Evolutionary conservation across 1,139 yeast species (phyloP).

Genomic region (Zygoascus meyerae): DNA sequence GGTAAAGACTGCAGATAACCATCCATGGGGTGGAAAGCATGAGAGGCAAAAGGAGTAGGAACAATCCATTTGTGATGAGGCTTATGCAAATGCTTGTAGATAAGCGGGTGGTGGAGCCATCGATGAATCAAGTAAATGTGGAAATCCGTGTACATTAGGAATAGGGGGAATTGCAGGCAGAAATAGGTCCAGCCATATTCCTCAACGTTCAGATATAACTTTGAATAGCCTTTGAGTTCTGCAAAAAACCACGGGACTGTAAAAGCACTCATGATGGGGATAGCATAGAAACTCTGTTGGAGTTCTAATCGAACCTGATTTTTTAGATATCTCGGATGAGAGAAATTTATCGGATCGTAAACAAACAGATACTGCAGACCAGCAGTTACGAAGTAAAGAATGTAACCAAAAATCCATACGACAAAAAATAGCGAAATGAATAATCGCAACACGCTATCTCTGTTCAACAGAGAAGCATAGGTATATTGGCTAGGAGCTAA

Average conservation of each 20-base stretch:
- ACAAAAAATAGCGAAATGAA: conserved; percentile 58
- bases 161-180: conserved; percentile 61
- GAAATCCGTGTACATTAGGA: conserved; percentile 88
- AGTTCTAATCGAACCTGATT: conserved; percentile 87
- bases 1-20: conserved; percentile 92
- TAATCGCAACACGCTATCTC: conserved; percentile 73
- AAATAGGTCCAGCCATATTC: conserved; percentile 67
- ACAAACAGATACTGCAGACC: conserved; percentile 65
- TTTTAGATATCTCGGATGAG: conserved; percentile 92
- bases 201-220: conserved; percentile 59
- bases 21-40: conserved; percentile 97
- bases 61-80: conserved; percentile 99
- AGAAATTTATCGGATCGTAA: conserved; percentile 82
- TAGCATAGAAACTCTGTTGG: conserved; percentile 67
- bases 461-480: conserved; percentile 55
- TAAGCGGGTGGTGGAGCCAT: conserved; percentile 83
- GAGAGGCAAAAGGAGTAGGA: conserved; percentile 96
- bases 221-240: conserved; percentile 79
- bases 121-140: conserved; percentile 89
- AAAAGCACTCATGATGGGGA: conserved; percentile 80
- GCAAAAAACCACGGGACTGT: conserved; percentile 86
- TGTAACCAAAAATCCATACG: conserved; percentile 79
- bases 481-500: conserved; percentile 44
- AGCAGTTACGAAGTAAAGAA: conserved; percentile 72
- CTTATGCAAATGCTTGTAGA: conserved; percentile 83